Conservation (phyloP, 345 rosid species). For the Aurinia saxatilis region DNA sequence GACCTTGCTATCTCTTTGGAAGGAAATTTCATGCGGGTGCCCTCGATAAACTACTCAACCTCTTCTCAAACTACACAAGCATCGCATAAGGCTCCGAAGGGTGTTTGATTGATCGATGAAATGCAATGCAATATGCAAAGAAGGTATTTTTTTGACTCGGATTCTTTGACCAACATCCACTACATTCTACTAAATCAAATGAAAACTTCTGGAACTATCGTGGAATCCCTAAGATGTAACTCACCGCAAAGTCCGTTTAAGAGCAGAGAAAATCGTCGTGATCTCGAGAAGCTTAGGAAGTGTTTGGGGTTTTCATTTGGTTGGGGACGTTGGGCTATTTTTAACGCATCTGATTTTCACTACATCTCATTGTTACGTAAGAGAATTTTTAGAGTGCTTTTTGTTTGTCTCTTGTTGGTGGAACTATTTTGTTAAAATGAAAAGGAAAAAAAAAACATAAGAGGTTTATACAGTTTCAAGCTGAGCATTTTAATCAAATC, state of each 20-base stretch:
- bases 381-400: conserved; percentile 16
- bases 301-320: neutral
- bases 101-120: conserved; percentile 9
- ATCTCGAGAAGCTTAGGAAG: conserved; percentile 7
- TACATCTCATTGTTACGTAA: conserved; percentile 11
- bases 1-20: conserved; percentile 92
- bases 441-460: neutral
- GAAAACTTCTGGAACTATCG: conserved; percentile 2
- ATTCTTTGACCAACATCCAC: conserved; percentile 23
- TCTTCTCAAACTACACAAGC: conserved; percentile 62
- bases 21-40: conserved; percentile 73
- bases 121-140: conserved; percentile 1
- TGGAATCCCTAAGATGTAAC: conserved; percentile 18
- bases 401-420: neutral
- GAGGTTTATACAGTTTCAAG: conserved; percentile 9
- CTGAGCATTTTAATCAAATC: neutral
- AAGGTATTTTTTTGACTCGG: conserved; percentile 30
- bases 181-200: conserved; percentile 8
- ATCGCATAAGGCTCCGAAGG: conserved; percentile 1
- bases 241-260: neutral
- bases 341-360: conserved; percentile 22
- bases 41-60: conserved; percentile 54
- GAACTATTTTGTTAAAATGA: neutral
- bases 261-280: conserved; percentile 10
- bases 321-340: conserved; percentile 26